Evolutionary conservation across 257 asterid genomes (phyloP), one percentile per base, ranked within the genome.

Genomic region (Cruciata laevipes): DNA sequence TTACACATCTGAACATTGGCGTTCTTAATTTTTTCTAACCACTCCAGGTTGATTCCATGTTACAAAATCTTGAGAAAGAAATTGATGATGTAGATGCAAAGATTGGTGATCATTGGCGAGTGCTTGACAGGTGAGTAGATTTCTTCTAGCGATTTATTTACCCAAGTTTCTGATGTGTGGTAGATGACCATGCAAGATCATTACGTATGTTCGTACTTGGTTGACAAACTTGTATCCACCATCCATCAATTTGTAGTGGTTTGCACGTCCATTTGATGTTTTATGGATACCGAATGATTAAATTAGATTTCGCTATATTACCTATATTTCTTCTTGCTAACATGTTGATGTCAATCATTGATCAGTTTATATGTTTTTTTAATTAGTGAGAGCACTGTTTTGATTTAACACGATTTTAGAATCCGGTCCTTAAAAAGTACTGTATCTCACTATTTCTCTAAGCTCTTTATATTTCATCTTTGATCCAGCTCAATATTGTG

Each of bases 51-150:
- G 99, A 90, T 81, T 89, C 86, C 56, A 94, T 94, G 97, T 92
- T 94, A 63, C 96, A 94, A 47, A 94, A 88, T 74, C 96, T 94
- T 75, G 99, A 94, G 77, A 88, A 90, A 80, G 98, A 94, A 75
- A 90, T 94, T 68, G 98, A 94, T 80, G 95, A 88, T 4, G 99
- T 94, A 66, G 97, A 94, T 84, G 92, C 90, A 13, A 85, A 87
- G 82, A 94, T 94, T 77, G 99, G 98, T 18, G 87, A 94, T 57
- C 81, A 82, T 66, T 94, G 96, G 97, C 84, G 95, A 69, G 74
- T 94, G 79, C 98, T 94, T 69, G 98, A 90, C 74, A 90, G 99
- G 99, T 66, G 70, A 66, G 42, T 65, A 24, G 27, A 23, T 31
- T 44, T 24, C 38, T 65, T 65, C 37, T 9, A 38, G 38, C 18